phyloP scores from a whole-genome alignment of 2,329 filamentous ascomycete genomes.

The Blastomyces parvus region DNA sequence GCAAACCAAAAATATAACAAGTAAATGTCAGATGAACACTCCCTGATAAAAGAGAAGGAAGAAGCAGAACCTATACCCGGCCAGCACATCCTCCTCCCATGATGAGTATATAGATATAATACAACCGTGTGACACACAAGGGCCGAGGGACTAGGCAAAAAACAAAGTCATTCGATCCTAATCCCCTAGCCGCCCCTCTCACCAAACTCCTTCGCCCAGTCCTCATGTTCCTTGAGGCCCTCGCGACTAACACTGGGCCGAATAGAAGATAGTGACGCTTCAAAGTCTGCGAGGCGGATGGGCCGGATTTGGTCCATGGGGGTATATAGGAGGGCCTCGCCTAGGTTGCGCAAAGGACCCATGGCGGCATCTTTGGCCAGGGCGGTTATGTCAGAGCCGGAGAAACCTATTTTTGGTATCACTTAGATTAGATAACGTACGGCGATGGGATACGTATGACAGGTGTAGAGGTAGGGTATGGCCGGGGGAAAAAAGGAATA shows the following conservation, averaged over 20 bases:
- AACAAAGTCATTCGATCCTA: neutral
- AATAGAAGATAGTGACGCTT: conserved; percentile 73
- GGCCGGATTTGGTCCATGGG: conserved; percentile 89
- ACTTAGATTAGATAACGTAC: neutral
- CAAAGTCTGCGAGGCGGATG: conserved; percentile 74
- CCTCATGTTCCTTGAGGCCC: conserved; percentile 80
- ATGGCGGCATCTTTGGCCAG: conserved; percentile 96
- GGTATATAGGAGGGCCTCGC: conserved; percentile 81
- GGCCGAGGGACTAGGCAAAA: neutral
- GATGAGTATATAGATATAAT: neutral
- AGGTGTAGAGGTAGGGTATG: neutral
- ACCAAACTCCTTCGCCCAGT: conserved; percentile 89
- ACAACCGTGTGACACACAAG: neutral
- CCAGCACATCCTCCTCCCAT: neutral
- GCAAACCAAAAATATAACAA: neutral
- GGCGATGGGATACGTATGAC: neutral
- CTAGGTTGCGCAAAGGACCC: conserved; percentile 82
- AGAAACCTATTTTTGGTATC: conserved; percentile 59
- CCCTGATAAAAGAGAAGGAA: neutral
- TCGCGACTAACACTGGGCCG: conserved; percentile 79
- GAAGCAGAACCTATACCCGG: neutral
- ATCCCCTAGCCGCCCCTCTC: conserved; percentile 63
- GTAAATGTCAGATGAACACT: neutral
- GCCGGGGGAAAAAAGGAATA: neutral
- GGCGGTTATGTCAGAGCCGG: conserved; percentile 91